phyloP scores from a whole-genome alignment of 805 yeast species.

The Hanseniaspora jakobsenii region DNA sequence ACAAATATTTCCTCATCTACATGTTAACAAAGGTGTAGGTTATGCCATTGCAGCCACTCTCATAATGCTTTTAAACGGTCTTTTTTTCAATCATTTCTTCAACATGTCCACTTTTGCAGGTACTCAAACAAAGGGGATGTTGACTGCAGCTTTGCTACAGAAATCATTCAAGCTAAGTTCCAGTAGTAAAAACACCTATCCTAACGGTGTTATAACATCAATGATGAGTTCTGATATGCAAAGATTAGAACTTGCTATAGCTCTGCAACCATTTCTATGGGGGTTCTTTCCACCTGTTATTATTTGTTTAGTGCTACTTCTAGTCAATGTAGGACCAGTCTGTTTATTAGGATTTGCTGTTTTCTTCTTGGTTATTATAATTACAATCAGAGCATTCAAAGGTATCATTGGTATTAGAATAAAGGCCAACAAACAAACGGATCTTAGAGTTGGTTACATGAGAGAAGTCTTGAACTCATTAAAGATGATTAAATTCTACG shows the following conservation, averaged over 20 bases:
- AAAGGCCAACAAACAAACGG: slow-evolving; percentile 48
- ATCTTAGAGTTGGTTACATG: slow-evolving; percentile 47
- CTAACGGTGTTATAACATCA: slow-evolving; percentile 56
- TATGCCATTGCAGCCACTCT: slow-evolving; percentile 43
- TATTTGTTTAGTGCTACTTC: slow-evolving; percentile 50
- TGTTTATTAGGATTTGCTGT: slow-evolving; percentile 55
- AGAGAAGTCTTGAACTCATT: slow-evolving; percentile 52
- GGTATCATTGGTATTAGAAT: slow-evolving; percentile 41
- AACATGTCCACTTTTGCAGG: slow-evolving; percentile 47
- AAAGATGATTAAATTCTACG: slow-evolving; percentile 66
- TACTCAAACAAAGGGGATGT: slow-evolving; percentile 50
- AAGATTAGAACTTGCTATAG: slow-evolving; percentile 58
- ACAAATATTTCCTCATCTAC: slow-evolving; percentile 30
- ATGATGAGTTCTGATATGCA: slow-evolving; percentile 65
- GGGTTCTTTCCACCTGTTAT: slow-evolving; percentile 35
- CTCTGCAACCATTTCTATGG: slow-evolving; percentile 47
- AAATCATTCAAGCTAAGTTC: slow-evolving; percentile 51
- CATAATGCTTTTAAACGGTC: slow-evolving; percentile 33
- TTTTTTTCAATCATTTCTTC: slow-evolving; percentile 40
- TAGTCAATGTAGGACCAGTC: slow-evolving; percentile 56
- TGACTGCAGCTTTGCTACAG: slow-evolving; percentile 51
- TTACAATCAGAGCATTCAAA: slow-evolving; percentile 36
- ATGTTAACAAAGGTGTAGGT: slow-evolving; percentile 43
- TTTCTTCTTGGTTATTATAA: slow-evolving; percentile 36
- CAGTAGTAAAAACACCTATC: slow-evolving; percentile 39